Conservation (phyloP, 176 grass and related monocot genomes). For the Triticum turgidum region DNA sequence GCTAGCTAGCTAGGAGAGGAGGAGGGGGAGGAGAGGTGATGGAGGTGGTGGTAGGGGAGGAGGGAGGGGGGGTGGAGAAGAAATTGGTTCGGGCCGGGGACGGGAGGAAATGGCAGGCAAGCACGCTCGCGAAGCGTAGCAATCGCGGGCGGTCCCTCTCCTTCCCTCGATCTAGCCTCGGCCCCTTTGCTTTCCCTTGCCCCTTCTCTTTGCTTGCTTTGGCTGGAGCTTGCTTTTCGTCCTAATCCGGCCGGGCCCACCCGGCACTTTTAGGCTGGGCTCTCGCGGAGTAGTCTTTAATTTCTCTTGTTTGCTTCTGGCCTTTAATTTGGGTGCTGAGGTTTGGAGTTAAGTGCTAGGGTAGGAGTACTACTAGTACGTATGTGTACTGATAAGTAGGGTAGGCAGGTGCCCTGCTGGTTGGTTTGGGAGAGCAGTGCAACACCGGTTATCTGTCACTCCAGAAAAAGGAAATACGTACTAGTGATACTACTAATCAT, state of each 20-base stretch:
- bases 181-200: conserved; percentile 14
- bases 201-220: conserved; percentile 17
- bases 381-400: neutral
- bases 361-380: too few relatives aligned
- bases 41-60: too few relatives aligned
- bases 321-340: neutral
- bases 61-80: neutral
- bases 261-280: conserved; percentile 21
- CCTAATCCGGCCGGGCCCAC: conserved; percentile 37
- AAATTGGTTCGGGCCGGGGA: neutral
- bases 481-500: neutral
- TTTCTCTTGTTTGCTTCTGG: neutral
- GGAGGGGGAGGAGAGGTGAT: neutral
- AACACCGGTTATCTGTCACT: too few relatives aligned
- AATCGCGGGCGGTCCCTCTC: conserved; percentile 58
- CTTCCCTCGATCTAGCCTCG: conserved; percentile 44
- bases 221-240: conserved; percentile 40
- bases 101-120: conserved; percentile 89
- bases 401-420: neutral
- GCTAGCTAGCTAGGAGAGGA: neutral
- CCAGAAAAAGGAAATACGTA: neutral
- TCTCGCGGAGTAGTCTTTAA: conserved; percentile 3
- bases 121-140: conserved; percentile 68
- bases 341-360: too few relatives aligned
- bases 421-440: neutral